Base-by-base conservation (phyloP, 768 basidiomycete genomes). In the Fibroporia radiculosa region DNA sequence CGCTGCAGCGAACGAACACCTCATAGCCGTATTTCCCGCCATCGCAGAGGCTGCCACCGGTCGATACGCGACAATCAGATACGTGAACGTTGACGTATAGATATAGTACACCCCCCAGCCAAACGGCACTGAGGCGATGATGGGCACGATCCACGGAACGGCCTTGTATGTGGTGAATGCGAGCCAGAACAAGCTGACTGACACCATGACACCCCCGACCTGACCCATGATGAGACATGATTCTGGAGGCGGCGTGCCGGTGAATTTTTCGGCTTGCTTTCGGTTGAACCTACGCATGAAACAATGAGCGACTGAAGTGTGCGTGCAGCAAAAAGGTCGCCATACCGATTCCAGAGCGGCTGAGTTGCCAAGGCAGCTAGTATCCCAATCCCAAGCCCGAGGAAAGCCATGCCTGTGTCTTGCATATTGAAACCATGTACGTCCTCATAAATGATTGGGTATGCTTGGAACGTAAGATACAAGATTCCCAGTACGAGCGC, bases 41-140 rank as follows among this genome's bases (percentile, higher is more conserved):
- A 82, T 72, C 0, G 85, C 82, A 33, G 76, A 79, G 1, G 77
- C 72, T 0, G 76, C 73, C 27, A 73, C 63, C 1, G 73, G 71
- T 10, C 73, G 67, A 51, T 73, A 74, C 11, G 73, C 70, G 18
- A 69, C 66, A 16, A 76, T 74, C 39, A 76, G 65, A 55, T 71
- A 77, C 58, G 71, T 82, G 62, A 84, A 85, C 3, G 77, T 77
- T 6, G 75, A 74, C 1, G 80, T 79, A 63, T 82, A 90, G 32
- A 79, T 76, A 50, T 76, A 85, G 54, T 70, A 64, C 34, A 74
- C 62, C 3, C 81, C 85, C 1, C 73, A 64, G 19, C 77, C 76
- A 48, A 79, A 74, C 3, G 68, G 73, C 4, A 65, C 48, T 0
- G 71, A 67, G 3, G 61, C 66, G 45, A 75, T 56, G 49, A 75